These are phyloP conservation scores for Citrus trifoliata DNA, from an alignment of 345 rosid genomes.

Conservation along the genomic window DNA sequence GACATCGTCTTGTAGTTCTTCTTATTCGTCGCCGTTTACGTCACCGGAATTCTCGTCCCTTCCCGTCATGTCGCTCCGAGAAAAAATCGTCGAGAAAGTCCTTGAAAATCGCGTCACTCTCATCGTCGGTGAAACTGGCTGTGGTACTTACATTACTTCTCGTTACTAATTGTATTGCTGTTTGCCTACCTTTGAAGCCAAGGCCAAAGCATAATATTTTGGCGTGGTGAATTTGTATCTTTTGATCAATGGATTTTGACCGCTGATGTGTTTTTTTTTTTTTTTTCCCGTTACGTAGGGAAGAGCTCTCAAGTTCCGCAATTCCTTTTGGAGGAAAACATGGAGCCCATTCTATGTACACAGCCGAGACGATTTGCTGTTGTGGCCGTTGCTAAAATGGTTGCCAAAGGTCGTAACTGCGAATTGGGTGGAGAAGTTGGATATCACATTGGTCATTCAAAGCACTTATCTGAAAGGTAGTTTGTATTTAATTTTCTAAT, in stretches of 20 bases:
- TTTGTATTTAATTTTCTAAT: neutral
- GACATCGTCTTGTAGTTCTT: slow-evolving; percentile 43
- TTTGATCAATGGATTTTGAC: neutral
- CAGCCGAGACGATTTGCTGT: slow-evolving; percentile 97
- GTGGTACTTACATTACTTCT: slow-evolving; percentile 49
- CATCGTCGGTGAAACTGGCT: slow-evolving; percentile 91
- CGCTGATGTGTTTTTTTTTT: slow-evolving; percentile 6
- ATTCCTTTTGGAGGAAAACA: slow-evolving; percentile 68
- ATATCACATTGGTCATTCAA: slow-evolving; percentile 89
- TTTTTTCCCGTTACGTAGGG: slow-evolving; percentile 32
- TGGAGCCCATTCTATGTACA: slow-evolving; percentile 78
- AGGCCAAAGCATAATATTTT: neutral
- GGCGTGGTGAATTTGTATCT: neutral
- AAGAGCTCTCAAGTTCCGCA: slow-evolving; percentile 98
- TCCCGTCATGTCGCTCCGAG: slow-evolving; percentile 60
- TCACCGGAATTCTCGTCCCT: slow-evolving; percentile 56
- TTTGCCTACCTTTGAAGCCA: neutral
- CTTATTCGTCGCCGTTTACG: slow-evolving; percentile 38
- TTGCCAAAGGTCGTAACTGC: slow-evolving; percentile 77
- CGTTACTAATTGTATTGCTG: neutral
- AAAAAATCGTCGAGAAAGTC: slow-evolving; percentile 75
- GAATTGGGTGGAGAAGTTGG: slow-evolving; percentile 87
- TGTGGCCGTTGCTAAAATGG: slow-evolving; percentile 94
- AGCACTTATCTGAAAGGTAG: slow-evolving; percentile 62
- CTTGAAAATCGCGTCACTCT: slow-evolving; percentile 92